A percentile compares a stretch with the other conserved stretches of the same genome.
Conservation (phyloP, 2,329 filamentous ascomycete genomes). For the Venturia nashicola region DNA sequence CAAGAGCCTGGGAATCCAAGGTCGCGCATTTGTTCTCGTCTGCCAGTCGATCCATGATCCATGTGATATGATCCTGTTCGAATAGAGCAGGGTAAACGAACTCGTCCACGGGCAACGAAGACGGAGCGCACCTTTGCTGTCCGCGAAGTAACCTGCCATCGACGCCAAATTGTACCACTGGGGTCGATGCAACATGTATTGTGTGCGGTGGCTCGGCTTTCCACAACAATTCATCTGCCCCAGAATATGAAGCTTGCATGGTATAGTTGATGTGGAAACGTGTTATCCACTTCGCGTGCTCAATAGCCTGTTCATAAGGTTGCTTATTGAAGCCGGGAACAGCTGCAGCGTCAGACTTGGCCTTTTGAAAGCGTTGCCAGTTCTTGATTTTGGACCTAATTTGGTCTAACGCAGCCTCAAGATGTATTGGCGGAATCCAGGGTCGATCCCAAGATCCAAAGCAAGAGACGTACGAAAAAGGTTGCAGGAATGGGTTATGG, state of each 20-base stretch:
- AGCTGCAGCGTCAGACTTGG: not conserved
- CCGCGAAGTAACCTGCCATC: not conserved
- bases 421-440: not conserved
- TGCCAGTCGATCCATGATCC: not conserved
- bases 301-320: not conserved
- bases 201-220: not conserved
- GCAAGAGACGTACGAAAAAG: slow-evolving; percentile 19
- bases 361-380: not conserved
- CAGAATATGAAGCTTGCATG: not conserved
- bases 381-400: not conserved
- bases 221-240: not conserved
- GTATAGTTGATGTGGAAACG: not conserved
- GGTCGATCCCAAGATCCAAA: slow-evolving; percentile 12
- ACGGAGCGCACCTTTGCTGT: not conserved
- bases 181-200: not conserved
- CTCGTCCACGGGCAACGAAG: not conserved
- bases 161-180: not conserved
- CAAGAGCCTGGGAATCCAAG: slow-evolving; percentile 26
- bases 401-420: not conserved
- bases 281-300: not conserved
- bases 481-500: not conserved
- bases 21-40: not conserved
- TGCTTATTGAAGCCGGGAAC: too few relatives aligned
- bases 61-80: not conserved
- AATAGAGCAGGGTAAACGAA: not conserved